These are phyloP conservation scores for Geosmithia flava DNA, from an alignment of 2,329 filamentous ascomycete species.

Conservation along the genomic window DNA sequence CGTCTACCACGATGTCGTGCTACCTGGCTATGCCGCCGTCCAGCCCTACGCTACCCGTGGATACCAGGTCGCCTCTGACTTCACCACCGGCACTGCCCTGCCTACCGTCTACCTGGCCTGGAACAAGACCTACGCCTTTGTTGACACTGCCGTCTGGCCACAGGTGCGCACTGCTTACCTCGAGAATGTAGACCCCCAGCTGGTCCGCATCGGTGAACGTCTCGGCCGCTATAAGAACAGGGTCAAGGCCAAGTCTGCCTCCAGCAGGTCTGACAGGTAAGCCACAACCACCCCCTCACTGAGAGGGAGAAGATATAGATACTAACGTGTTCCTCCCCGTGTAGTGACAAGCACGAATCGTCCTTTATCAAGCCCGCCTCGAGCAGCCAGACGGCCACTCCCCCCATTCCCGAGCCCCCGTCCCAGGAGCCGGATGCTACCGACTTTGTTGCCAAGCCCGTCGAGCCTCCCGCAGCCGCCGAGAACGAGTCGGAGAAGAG, in stretches of 20 bases:
- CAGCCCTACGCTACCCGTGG: constrained; percentile 61
- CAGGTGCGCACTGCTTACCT: constrained; percentile 69
- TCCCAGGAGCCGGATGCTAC: constrained; percentile 8
- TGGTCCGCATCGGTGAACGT: constrained; percentile 82
- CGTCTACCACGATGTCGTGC: constrained; percentile 58
- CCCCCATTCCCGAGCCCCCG: constrained; percentile 8
- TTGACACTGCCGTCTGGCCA: constrained; percentile 71
- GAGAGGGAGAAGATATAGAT: neutral
- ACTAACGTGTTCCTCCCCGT: neutral
- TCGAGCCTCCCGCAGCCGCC: constrained; percentile 30
- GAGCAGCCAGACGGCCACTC: constrained; percentile 11
- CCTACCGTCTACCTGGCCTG: constrained; percentile 62
- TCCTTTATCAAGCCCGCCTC: constrained; percentile 21
- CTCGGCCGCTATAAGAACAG: constrained; percentile 58
- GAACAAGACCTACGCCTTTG: constrained; percentile 55
- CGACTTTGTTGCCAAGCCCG: constrained; percentile 12
- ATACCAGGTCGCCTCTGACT: constrained; percentile 53
- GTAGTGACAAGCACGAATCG: constrained; percentile 6
- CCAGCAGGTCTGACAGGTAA: constrained; percentile 3
- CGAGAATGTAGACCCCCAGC: constrained; percentile 89
- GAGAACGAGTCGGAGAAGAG: constrained; percentile 40
- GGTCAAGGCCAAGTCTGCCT: constrained; percentile 11
- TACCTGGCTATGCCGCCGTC: constrained; percentile 64
- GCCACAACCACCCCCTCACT: neutral
- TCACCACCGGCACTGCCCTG: constrained; percentile 57